Evolutionary conservation across 1,139 yeast species (phyloP), one percentile per base, ranked within the genome.

Genomic region (Yamadazyma mexicana): DNA sequence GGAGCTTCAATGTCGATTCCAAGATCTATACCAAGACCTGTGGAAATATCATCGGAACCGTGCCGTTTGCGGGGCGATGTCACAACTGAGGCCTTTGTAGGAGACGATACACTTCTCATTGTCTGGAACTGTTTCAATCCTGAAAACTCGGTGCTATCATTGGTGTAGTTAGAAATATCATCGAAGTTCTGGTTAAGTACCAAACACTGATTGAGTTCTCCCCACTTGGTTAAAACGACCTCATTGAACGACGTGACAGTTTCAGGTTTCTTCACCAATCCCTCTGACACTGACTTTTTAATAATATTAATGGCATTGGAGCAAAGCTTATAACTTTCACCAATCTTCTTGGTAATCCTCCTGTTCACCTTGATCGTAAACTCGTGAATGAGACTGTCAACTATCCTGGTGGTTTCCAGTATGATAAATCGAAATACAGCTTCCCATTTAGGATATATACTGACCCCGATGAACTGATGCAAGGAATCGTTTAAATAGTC

Each of bases 391-490:
- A 64, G 47, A 10, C 23, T 23, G 15, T 51, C 48, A 39, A 65
- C 59, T 32, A 68, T 66, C 2, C 48, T 49, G 3, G 56, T 55
- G 6, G 74, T 54, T 45, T 77, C 77, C 4, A 58, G 57, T 34
- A 71, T 61, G 37, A 80, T 53, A 43, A 64, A 71, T 11, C 56
- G 59, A 46, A 79, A 79, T 1, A 80, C 61, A 20, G 69, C 67
- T 43, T 69, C 62, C 89, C 88, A 83, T 48, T 78, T 71, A 25
- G 65, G 62, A 42, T 77, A 81, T 1, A 83, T 68, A 14, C 75
- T 51, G 34, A 75, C 79, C 7, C 48, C 49, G 50, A 75, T 75
- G 41, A 81, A 59, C 4, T 51, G 55, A 7, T 31, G 33, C 5
- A 44, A 12, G 35, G 73, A 76, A 8, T 50, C 48, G 7, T 63